A percentile compares a stretch with the other conserved stretches of the same genome.
Evolutionary conservation across 1,284 basidiomycete genomes (phyloP).

Genomic region (Rhizoctonia solani): DNA sequence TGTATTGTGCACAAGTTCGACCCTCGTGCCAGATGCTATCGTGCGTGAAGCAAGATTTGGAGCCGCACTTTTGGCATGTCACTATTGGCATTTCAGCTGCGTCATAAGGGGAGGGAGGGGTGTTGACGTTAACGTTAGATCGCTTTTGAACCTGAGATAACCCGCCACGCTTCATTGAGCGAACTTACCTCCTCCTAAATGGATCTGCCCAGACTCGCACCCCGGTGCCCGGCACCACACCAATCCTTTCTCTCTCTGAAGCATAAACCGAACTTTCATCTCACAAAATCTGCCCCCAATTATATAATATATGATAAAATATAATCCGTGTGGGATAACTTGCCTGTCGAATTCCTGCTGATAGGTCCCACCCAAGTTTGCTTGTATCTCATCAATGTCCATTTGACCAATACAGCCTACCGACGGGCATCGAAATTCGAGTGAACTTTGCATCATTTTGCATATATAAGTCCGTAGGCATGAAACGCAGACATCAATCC

Average conservation of each 20-base stretch:
- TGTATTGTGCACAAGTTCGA: conserved; percentile 3
- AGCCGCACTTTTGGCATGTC: conserved; percentile 7
- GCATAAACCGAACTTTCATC: neutral
- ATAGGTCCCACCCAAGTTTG: neutral
- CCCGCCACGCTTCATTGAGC: too few species aligned
- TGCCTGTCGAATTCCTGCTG: conserved; percentile 8
- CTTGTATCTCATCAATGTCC: conserved; percentile 2
- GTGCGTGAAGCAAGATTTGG: conserved; percentile 7
- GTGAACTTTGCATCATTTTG: neutral
- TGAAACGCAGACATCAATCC: neutral
- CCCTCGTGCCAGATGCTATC: conserved; percentile 24
- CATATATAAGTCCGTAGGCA: conserved; percentile 6
- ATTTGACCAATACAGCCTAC: neutral
- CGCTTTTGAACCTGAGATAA: too few species aligned
- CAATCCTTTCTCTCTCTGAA: neutral
- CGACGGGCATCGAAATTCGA: neutral
- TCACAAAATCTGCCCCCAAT: conserved; percentile 7
- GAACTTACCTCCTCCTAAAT: conserved; percentile 14
- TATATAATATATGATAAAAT: neutral
- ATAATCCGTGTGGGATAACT: neutral
- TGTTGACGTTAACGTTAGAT: too few species aligned
- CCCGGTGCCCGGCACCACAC: conserved; percentile 26
- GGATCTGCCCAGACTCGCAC: conserved; percentile 22
- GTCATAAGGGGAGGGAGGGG: too few species aligned
- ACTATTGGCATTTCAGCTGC: neutral